Evolutionary conservation across 768 basidiomycete species (phyloP).

Genomic region (Leucocoprinus birnbaumii): DNA sequence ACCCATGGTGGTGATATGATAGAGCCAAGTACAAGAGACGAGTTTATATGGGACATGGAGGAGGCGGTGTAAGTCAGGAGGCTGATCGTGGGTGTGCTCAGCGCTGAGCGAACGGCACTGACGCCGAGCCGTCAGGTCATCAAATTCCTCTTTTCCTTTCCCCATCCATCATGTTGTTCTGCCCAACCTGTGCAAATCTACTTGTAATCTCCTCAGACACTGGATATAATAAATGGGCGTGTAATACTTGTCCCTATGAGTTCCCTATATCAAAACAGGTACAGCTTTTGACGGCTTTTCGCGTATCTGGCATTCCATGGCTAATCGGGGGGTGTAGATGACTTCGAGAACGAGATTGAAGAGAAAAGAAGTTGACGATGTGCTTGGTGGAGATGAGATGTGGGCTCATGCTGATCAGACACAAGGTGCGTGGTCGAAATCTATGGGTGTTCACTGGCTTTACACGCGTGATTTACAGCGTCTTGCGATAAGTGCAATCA

Average conservation of each 20-base stretch:
- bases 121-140: too few species aligned
- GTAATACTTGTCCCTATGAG: conserved; percentile 93
- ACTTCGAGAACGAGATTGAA: conserved; percentile 84
- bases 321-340: conserved; percentile 54
- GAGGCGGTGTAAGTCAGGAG: conserved; percentile 7
- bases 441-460: neutral
- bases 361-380: conserved; percentile 93
- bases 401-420: conserved; percentile 95
- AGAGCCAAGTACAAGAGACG: neutral
- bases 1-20: conserved; percentile 2
- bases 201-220: conserved; percentile 75
- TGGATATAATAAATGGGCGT: conserved; percentile 89
- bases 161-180: conserved; percentile 78
- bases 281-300: conserved; percentile 6
- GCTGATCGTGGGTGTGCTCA: too few species aligned
- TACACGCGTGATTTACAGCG: conserved; percentile 28
- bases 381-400: conserved; percentile 89
- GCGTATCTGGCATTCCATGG: too few species aligned
- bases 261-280: conserved; percentile 89
- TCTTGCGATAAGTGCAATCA: conserved; percentile 80
- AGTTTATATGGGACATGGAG: neutral
- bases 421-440: conserved; percentile 43
- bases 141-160: neutral
- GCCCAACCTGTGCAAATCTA: conserved; percentile 91
- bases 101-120: too few species aligned